Conservation (phyloP, 768 basidiomycete species). For the Tulasnella sp. region DNA sequence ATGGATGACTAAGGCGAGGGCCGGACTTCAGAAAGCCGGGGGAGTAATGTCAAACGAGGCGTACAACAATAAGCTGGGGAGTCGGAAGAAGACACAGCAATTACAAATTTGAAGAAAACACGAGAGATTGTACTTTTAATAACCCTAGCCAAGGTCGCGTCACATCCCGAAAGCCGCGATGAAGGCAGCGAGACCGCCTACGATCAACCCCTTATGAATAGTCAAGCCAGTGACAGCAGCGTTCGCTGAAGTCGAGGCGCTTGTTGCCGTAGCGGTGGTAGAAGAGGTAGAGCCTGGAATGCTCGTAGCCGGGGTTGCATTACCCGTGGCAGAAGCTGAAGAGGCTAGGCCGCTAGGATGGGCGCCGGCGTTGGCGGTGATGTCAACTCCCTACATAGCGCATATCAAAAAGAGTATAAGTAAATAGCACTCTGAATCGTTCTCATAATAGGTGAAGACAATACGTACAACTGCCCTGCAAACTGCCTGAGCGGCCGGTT, state of each 20-base stretch:
- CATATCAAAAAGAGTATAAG: neutral
- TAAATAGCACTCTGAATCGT: neutral
- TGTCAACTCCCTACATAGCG: neutral
- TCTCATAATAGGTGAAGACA: neutral
- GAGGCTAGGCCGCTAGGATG: neutral
- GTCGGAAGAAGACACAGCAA: slow-evolving; percentile 5
- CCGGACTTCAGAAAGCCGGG: neutral
- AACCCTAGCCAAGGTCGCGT: neutral
- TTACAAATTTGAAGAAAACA: neutral
- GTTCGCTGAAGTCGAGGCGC: neutral
- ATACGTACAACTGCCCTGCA: slow-evolving; percentile 9
- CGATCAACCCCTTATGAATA: neutral
- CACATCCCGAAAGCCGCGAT: neutral
- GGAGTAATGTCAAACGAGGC: neutral
- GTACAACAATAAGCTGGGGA: neutral
- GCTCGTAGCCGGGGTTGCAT: slow-evolving; percentile 9
- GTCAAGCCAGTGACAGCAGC: neutral
- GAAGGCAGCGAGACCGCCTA: neutral
- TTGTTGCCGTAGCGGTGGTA: neutral
- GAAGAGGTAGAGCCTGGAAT: slow-evolving; percentile 3
- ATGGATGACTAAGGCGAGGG: neutral
- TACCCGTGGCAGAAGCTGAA: slow-evolving; percentile 18
- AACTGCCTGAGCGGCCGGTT: neutral
- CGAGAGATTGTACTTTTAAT: neutral
- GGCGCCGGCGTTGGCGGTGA: slow-evolving; percentile 2